phyloP scores from a whole-genome alignment of 805 yeast species.

The Yamadazyma paraphyllophila region DNA sequence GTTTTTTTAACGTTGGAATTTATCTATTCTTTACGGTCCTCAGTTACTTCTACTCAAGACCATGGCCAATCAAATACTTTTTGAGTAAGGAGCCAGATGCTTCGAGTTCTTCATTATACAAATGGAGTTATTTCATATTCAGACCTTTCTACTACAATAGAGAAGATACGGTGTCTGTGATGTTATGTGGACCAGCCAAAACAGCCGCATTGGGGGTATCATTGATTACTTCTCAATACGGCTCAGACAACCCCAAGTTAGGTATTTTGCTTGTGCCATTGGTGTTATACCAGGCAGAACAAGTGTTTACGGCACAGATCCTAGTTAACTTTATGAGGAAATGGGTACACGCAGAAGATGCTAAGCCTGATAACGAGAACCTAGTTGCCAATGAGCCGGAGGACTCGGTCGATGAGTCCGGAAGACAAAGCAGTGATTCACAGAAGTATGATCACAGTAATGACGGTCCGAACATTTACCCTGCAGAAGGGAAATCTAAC shows the following conservation, averaged over 20 bases:
- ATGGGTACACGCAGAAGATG: constrained; percentile 56
- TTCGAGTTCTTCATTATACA: constrained; percentile 45
- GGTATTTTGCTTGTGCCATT: constrained; percentile 78
- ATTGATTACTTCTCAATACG: constrained; percentile 76
- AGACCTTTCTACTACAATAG: constrained; percentile 70
- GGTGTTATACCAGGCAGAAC: constrained; percentile 84
- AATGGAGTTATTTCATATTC: constrained; percentile 40
- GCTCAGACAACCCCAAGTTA: constrained; percentile 53
- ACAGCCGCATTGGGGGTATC: constrained; percentile 93
- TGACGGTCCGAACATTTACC: too few species aligned
- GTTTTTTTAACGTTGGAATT: constrained; percentile 79
- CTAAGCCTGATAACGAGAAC: constrained; percentile 13
- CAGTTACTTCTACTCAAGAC: constrained; percentile 61
- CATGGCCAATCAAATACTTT: constrained; percentile 43
- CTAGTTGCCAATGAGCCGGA: too few species aligned
- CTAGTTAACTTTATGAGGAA: constrained; percentile 62
- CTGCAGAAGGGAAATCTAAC: too few species aligned
- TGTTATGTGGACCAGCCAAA: constrained; percentile 91
- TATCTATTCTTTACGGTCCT: constrained; percentile 73
- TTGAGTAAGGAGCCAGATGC: constrained; percentile 49
- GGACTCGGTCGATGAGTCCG: too few species aligned
- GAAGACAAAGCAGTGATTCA: too few species aligned
- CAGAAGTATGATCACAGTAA: too few species aligned
- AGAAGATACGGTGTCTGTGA: constrained; percentile 70
- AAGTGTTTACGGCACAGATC: constrained; percentile 77